Base-by-base conservation (phyloP, 257 asterid genomes). In the Salvia rosmarinus region DNA sequence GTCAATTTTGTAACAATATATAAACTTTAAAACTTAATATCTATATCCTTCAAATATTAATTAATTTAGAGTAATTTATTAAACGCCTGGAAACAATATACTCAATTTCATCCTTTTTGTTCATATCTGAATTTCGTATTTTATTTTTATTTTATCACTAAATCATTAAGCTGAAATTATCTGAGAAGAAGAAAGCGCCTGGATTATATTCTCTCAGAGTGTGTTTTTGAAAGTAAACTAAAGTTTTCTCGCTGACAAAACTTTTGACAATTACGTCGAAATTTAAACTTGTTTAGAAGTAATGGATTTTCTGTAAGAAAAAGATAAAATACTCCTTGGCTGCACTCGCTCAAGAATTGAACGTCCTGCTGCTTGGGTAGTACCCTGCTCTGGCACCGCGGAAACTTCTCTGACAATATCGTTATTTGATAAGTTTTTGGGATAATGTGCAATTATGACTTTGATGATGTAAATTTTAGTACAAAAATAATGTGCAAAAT, bases 401-500 rank as follows among this genome's bases (percentile, higher is more conserved):
- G 64, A 64, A 64, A 16, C 64, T 25, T 65, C 57, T 13, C 72
- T 72, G 70, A 23, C 77, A 65, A 10, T 47, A 65, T 64, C 62
- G 34, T 57, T 58, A 60, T 60, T 72, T 37, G 43, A 37, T 7
- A 6, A 32, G 37, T 32, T 32, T 28, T 32, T 32, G 4, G 30
- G 30, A 25, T 25, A 25, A 25, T 25, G 30, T 25, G 30, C 30
- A 25, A 25, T 25, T 25, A 25, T 25, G 30, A 25, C 30, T 25
- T 25, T 25, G 30, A 3, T 25, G 30, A 3, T 25, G 30, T 25
- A 25, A 25, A 25, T 25, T 25, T 25, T 25, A 25, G 30, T 25
- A 25, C 30, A 25, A 25, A 25, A 25, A 25, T 25, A 25, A 25
- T 25, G 30, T 25, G 30, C 30, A 25, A 25, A 25, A 25, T 25